Conservation (phyloP, 1,284 basidiomycete genomes). For the Heterobasidion irregulare region DNA sequence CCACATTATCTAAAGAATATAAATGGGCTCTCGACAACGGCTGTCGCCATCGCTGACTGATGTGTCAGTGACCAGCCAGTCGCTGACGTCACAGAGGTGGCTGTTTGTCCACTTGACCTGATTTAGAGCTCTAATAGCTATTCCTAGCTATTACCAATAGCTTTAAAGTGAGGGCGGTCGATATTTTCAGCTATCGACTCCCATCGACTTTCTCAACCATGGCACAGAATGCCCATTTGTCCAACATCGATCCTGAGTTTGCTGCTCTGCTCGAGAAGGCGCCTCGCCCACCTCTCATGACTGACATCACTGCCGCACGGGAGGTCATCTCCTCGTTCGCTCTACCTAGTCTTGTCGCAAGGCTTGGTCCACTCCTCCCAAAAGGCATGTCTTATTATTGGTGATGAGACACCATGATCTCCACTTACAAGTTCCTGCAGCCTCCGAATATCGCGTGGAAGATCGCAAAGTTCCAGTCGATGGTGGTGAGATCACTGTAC, state of each 20-base stretch:
- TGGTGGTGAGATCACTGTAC: not conserved
- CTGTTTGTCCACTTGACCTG: no score
- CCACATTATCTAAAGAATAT: no score
- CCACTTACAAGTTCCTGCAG: not conserved
- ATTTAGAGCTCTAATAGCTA: no score
- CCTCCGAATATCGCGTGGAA: constrained; percentile 2
- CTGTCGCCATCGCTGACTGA: no score
- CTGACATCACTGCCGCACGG: not conserved
- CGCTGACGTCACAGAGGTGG: no score
- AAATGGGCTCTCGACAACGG: no score
- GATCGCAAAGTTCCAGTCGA: constrained; percentile 4
- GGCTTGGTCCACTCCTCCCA: not conserved
- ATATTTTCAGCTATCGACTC: no score
- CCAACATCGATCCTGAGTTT: constrained; percentile 2
- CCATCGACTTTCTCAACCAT: not conserved
- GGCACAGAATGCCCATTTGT: constrained; percentile 2
- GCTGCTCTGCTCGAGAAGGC: not conserved
- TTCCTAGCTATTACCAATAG: no score
- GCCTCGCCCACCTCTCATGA: not conserved
- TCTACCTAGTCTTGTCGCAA: not conserved
- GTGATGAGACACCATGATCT: not conserved
- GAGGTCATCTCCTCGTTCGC: not conserved
- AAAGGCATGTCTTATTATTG: not conserved
- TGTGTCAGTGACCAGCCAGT: no score
- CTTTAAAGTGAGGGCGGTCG: no score